Evolutionary conservation across 495 filamentous ascomycete genomes (phyloP), one percentile per base, ranked within the genome.

Genomic region (Pseudomonodictys pantanalensis): DNA sequence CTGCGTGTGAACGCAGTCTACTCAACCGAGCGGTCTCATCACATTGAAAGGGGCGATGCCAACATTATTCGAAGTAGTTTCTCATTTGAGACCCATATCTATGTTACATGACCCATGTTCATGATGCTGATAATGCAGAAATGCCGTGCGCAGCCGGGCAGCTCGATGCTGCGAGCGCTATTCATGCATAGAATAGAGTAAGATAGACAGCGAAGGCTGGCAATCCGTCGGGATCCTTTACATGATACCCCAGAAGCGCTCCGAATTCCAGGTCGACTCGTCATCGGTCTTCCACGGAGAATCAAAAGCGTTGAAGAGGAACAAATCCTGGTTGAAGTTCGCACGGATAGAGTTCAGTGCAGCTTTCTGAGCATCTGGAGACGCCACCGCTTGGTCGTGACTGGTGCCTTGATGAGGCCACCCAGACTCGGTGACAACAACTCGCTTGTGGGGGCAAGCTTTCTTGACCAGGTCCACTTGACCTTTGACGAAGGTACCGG

Each of bases 261-360:
- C 89, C 2, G 86, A 81, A 52, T 77, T 78, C 67, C 85, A 88
- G 7, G 88, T 86, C 20, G 70, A 75, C 1, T 72, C 66, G 32
- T 75, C 81, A 58, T 90, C 81, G n/a, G 76, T 66, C 76, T 95
- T 93, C 91, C 91, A 96, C 38, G 73, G 15, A 62, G 89, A 86
- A 69, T 95, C 85, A 75, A 83, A 90, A 9, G 87, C 82, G 25
- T 82, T 85, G 72, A 92, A 92, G 2, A 92, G 74, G 43, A 91
- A 74, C 30, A 90, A 52, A 35, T 84, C 75, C 6, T 64, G 68
- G 6, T 69, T 59, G 65, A 87, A 88, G 5, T 70, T 74, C 26
- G 56, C 57, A 65, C 78, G 76, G 52, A 96, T 75, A n/a, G 83
- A 85, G 11, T 71, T 67, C 41, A 95, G 68, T 5, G 90, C 90